Percentiles rank a stretch among this genome's conserved stretches.
Conservation (phyloP, 1,284 basidiomycete genomes). For the Schizophyllum amplum region DNA sequence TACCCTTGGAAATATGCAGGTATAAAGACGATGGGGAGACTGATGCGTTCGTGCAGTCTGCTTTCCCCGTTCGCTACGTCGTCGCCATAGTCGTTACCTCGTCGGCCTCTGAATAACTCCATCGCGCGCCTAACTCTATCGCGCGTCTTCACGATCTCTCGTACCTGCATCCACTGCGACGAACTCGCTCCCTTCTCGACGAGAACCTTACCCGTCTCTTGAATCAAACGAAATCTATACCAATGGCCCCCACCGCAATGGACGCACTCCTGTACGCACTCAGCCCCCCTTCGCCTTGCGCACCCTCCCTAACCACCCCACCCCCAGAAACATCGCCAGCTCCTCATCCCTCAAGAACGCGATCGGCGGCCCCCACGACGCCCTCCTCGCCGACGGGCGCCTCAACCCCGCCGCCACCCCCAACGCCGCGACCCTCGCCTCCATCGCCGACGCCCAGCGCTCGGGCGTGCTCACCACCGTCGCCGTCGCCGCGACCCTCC, state of each 20-base stretch:
- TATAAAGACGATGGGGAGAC: not conserved
- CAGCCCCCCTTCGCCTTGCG: not conserved
- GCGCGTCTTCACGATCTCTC: not conserved
- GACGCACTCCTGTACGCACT: not conserved
- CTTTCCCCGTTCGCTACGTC: not conserved
- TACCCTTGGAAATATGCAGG: not conserved
- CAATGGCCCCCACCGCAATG: not conserved
- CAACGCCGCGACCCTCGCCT: not conserved
- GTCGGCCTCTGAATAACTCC: too few relatives aligned
- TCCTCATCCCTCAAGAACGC: not conserved
- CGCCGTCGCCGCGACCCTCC: not conserved
- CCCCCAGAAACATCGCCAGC: not conserved
- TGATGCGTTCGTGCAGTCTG: not conserved
- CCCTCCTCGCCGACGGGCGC: not conserved
- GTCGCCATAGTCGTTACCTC: too few relatives aligned
- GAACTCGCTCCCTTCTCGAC: not conserved
- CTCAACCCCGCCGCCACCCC: not conserved
- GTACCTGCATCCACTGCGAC: not conserved
- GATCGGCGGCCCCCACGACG: not conserved
- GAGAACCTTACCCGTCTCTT: not conserved
- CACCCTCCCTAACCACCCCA: not conserved
- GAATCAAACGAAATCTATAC: too few relatives aligned
- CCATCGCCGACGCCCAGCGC: not conserved
- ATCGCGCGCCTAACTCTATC: not conserved
- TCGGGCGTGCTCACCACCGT: not conserved